These are phyloP conservation scores for Simplicillium sp. DNA, from an alignment of 2,329 filamentous ascomycete species.

Conservation along the genomic window DNA sequence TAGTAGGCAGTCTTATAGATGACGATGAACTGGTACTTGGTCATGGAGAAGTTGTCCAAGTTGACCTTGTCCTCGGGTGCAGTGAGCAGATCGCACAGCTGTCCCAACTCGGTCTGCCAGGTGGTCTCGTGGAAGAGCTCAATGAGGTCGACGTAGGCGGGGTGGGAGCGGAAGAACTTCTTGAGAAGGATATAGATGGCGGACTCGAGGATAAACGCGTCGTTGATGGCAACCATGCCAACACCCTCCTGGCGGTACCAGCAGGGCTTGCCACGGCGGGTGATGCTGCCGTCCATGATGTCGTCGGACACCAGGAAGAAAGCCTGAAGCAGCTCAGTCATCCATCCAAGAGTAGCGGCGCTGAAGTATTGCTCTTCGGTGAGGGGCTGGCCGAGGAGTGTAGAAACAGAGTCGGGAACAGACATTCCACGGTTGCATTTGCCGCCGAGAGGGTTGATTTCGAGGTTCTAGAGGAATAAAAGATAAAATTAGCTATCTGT, in stretches of 20 bases:
- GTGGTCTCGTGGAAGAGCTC: constrained; percentile 95
- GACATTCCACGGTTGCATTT: constrained; percentile 99
- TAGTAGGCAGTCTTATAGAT: constrained; percentile 99
- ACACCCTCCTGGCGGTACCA: constrained; percentile 91
- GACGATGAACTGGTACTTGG: constrained; percentile 97
- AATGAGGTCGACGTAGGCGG: constrained; percentile 79
- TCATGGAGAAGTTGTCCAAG: constrained; percentile 87
- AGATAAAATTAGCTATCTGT: neutral
- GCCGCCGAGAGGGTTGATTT: constrained; percentile 81
- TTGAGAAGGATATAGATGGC: constrained; percentile 86
- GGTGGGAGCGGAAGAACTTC: constrained; percentile 84
- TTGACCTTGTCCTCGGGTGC: constrained; percentile 90
- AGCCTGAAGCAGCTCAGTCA: constrained; percentile 95
- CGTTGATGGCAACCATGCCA: constrained; percentile 96
- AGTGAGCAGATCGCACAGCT: constrained; percentile 89
- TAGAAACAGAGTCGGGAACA: constrained; percentile 79
- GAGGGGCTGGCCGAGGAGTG: constrained; percentile 65
- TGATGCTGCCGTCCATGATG: constrained; percentile 96
- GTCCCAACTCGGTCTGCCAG: constrained; percentile 90
- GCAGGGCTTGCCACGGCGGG: constrained; percentile 86
- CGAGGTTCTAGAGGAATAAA: constrained; percentile 51
- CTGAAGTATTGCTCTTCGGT: constrained; percentile 79
- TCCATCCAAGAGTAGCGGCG: constrained; percentile 83
- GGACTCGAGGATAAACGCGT: constrained; percentile 90
- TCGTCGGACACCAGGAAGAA: constrained; percentile 99